Conservation (phyloP, 1,284 basidiomycete genomes). For the Lentinula novae-zelandiae region DNA sequence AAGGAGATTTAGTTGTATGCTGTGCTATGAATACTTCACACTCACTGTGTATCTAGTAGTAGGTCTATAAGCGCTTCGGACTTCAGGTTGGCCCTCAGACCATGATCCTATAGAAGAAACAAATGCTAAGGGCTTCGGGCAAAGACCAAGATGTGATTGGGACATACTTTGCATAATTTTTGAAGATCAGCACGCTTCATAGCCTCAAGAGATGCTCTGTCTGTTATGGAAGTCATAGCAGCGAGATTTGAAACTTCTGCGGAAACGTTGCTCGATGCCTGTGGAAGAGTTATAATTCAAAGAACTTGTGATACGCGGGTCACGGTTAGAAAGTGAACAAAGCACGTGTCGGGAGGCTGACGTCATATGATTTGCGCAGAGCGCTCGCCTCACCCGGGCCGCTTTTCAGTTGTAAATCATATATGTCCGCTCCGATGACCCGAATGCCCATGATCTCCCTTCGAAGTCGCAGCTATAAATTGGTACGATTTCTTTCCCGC, state of each 20-base stretch:
- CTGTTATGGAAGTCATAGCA: constrained; percentile 47
- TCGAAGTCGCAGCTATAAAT: neutral
- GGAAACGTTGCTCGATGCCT: constrained; percentile 4
- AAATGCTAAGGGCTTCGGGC: constrained; percentile 21
- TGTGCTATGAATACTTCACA: constrained; percentile 3
- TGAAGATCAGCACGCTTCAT: constrained; percentile 73
- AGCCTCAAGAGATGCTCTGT: constrained; percentile 50
- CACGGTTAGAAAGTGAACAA: neutral
- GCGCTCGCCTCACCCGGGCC: neutral
- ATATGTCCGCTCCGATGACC: neutral
- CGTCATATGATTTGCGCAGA: neutral
- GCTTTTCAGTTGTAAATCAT: neutral
- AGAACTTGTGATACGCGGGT: neutral
- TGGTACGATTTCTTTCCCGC: neutral
- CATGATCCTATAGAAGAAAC: constrained; percentile 52
- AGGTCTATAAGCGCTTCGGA: constrained; percentile 72
- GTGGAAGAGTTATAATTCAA: neutral
- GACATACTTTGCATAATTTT: constrained; percentile 69
- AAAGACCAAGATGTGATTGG: constrained; percentile 2
- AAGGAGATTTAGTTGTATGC: constrained; percentile 12
- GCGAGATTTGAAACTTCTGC: constrained; percentile 15
- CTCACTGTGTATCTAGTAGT: constrained; percentile 56
- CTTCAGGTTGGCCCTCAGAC: constrained; percentile 76
- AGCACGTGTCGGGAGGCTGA: neutral
- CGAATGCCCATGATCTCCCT: neutral